Evolutionary conservation across 495 filamentous ascomycete species (phyloP), one percentile per base, ranked within the genome.

Genomic region (Wilcoxina mikolae): DNA sequence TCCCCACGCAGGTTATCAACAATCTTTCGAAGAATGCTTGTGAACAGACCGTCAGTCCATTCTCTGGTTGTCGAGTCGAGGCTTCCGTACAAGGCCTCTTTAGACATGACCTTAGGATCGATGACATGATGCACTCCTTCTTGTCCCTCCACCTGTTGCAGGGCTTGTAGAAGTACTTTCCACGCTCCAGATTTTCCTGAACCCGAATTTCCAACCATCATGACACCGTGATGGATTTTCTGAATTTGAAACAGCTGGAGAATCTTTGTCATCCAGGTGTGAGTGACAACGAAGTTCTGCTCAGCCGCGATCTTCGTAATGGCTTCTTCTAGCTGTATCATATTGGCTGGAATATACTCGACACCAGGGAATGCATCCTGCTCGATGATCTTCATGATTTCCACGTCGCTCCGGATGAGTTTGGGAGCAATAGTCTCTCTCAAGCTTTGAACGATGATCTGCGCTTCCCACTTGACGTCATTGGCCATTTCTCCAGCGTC

Each of bases 61-160:
- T 99, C 91, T 60, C 91, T 76, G 3, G 91, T 99, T 10, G 91
- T 99, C 43, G 85, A 89, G 68, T 99, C 91, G 27, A 99, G 74
- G 59, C 78, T 95, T 65, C 91, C 91, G 64, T 96, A 99, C 3
- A 99, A 75, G 3, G 82, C 82, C 68, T 99, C 91, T 70, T 99
- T 99, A 29, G 89, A 94, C 93, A 99, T 99, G 65, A 99, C 93
- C 71, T 99, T 99, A 22, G 90, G 90, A 68, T 99, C 91, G 58
- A 99, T 99, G 59, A 96, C 85, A 62, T 99, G 93, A 60, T 79
- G 93, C 28, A 96, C 86, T 31, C 93, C 89, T 70, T 99, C 91
- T 25, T 91, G 76, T 18, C 81, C 81, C 67, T 99, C 90, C 25
- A 91, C 81, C 47, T 83, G 78, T 65, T 95, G 90, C 58, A 99